Base-by-base conservation (phyloP, 345 rosid genomes). In the Hypericum androsaemum region DNA sequence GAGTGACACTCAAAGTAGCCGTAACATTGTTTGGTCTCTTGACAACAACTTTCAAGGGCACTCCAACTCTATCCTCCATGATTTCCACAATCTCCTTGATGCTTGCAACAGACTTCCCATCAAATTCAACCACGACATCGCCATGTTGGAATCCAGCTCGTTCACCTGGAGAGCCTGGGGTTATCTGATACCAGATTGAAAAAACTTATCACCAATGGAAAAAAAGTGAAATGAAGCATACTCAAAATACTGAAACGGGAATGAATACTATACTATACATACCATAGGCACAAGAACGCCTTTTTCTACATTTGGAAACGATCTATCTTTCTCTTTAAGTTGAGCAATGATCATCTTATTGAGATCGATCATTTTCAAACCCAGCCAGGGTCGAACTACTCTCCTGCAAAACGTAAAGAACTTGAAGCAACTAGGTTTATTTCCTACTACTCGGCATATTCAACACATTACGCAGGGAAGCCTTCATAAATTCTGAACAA, bases 301-400 rank as follows among this genome's bases (percentile, higher is more conserved):
- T 71, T 43, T 77, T 16, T 66, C 53, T 22, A 90, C 84, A 59
- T 73, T 61, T 12, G 96, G 92, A 62, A 90, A 90, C 53, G 52
- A 56, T 0, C 84, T 62, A 70, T 87, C 82, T 61, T 89, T 72
- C 62, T 90, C 96, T 70, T 76, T 79, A 53, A 87, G 96, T 71
- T 84, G 96, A 56, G 81, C 75, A 50, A 77, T 47, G 42, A 87
- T 84, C 89, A 84, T 71, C 39, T 79, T 75, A 51, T 90, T 87
- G 51, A 90, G 89, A 61, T 90, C 98, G 37, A 87, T 73, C 98
- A 90, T 82, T 75, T 79, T 87, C 69, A 84, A 63, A 68, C 96
- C 98, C 70, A 90, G 75, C 95, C 98, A 90, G 37, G 96, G 95
- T 28, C 96, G 82, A 36, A 90, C 53, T 36, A 90, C 98, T 73